These are phyloP conservation scores for Mucor velutinosus DNA, from an alignment of 371 early-diverging fungal genomes.

Conservation along the genomic window DNA sequence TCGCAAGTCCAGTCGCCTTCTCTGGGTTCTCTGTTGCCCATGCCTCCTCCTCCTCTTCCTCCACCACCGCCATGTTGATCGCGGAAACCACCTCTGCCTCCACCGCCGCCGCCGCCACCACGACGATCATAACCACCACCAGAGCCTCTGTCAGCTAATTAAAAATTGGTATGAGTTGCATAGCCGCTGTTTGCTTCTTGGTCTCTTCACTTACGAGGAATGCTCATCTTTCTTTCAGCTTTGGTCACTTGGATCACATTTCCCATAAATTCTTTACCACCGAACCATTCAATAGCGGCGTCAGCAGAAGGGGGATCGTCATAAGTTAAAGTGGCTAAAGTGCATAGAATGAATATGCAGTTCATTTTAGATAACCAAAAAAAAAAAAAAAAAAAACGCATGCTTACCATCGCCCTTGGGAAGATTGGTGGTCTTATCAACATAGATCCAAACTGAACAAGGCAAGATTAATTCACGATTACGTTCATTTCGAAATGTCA, in stretches of 20 bases:
- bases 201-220: constrained; percentile 17
- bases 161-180: not conserved
- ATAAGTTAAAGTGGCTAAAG: constrained; percentile 69
- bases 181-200: not conserved
- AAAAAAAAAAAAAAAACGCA: too few species aligned
- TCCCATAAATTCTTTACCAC: constrained; percentile 59
- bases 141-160: constrained; percentile 15
- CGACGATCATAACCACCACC: constrained; percentile 16
- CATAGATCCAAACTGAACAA: constrained; percentile 67
- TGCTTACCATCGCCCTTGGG: constrained; percentile 74
- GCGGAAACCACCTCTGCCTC: constrained; percentile 47
- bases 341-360: not conserved
- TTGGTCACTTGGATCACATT: constrained; percentile 63
- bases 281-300: constrained; percentile 74
- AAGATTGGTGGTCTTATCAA: constrained; percentile 57
- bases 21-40: constrained; percentile 16
- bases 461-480: not conserved
- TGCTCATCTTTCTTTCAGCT: constrained; percentile 59
- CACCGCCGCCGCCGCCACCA: constrained; percentile 9
- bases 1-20: constrained; percentile 40
- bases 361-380: not conserved
- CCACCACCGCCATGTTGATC: constrained; percentile 30
- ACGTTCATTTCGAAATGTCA: not conserved
- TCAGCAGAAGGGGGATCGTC: constrained; percentile 72
- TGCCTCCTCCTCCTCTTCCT: constrained; percentile 34